Conservation (phyloP, 148 eudicot species). For the Dysphania ambrosioides region DNA sequence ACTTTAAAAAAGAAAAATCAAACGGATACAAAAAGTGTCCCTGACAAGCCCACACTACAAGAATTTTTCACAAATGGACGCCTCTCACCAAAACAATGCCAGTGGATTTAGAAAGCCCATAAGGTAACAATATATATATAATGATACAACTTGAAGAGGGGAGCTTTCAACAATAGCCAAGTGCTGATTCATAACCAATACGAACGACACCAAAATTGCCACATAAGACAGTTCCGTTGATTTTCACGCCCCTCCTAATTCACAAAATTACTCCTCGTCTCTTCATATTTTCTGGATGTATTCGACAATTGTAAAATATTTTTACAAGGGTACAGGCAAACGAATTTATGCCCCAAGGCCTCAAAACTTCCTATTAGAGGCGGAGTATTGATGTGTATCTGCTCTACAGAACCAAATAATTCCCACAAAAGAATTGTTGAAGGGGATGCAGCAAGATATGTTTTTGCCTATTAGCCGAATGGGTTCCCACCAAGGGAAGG, state of each 20-base stretch:
- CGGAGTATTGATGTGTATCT: not conserved
- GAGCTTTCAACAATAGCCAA: not conserved
- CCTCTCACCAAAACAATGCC: constrained; percentile 6
- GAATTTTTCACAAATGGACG: constrained; percentile 17
- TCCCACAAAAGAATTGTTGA: constrained; percentile 10
- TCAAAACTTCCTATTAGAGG: constrained; percentile 23
- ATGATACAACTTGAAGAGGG: not conserved
- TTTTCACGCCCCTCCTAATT: not conserved
- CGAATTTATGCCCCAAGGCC: constrained; percentile 11
- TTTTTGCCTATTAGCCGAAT: constrained; percentile 49
- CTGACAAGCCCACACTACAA: not conserved
- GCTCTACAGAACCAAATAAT: constrained; percentile 1
- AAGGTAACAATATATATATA: constrained; percentile 4
- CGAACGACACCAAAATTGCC: not conserved
- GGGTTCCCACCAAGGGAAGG: constrained; percentile 74
- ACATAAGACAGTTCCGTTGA: not conserved
- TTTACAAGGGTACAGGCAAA: constrained; percentile 18
- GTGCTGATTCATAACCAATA: not conserved
- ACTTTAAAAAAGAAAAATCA: not conserved
- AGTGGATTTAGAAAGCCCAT: not conserved
- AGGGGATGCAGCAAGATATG: not conserved
- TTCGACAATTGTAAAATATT: constrained; percentile 14
- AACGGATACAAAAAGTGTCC: constrained; percentile 7
- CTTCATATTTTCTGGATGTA: constrained; percentile 4
- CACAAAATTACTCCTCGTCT: constrained; percentile 1